Percentiles rank a stretch among this genome's conserved stretches.
These are phyloP conservation scores for Aureobasidium sp. DNA, from an alignment of 2,329 filamentous ascomycete genomes.

Conservation along the genomic window DNA sequence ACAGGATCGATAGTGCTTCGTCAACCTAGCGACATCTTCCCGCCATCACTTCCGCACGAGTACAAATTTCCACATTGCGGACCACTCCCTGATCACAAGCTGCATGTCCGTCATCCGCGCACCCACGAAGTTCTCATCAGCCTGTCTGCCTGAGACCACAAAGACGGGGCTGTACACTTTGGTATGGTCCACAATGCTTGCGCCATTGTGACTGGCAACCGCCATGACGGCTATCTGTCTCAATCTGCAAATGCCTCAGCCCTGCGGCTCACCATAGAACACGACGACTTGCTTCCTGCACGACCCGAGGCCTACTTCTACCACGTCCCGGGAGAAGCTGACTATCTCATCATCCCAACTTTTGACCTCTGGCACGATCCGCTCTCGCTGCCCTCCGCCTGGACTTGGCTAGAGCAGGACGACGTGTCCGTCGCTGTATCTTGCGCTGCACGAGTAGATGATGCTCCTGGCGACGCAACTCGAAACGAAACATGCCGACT, in stretches of 20 bases:
- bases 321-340: background rate
- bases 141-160: conserved; percentile 1
- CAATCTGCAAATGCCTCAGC: background rate
- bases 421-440: background rate
- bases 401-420: background rate
- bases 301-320: background rate
- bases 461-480: background rate
- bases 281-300: background rate
- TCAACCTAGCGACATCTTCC: conserved; percentile 1
- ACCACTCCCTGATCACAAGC: background rate
- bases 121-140: background rate
- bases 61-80: background rate
- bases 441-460: background rate
- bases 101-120: background rate
- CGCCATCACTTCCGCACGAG: background rate
- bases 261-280: background rate
- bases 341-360: background rate
- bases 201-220: conserved; percentile 4
- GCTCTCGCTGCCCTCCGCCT: background rate
- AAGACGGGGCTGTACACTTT: conserved; percentile 1
- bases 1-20: background rate
- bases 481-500: background rate
- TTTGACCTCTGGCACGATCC: background rate
- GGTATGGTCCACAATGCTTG: background rate
- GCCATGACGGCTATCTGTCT: conserved; percentile 1